phyloP scores from a whole-genome alignment of 1,284 basidiomycete species.

The Coniferiporia weirii region DNA sequence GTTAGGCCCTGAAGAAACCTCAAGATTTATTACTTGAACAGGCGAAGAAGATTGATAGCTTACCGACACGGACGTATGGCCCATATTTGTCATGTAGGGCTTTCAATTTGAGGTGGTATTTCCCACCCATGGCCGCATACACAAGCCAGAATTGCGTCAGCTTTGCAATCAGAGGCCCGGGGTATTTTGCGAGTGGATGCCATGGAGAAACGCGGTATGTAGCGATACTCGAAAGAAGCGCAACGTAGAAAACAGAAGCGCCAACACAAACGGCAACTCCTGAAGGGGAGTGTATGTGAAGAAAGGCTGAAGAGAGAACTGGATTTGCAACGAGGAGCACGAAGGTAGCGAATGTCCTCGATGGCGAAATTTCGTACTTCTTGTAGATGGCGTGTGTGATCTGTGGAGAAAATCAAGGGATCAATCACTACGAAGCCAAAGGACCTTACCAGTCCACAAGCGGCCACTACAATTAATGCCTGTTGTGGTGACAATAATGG shows the following conservation, averaged over 20 bases:
- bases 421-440: no score
- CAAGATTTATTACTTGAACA: not conserved
- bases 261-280: not conserved
- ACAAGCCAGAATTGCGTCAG: slow-evolving; percentile 17
- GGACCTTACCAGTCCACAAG: no score
- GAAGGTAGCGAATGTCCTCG: not conserved
- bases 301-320: not conserved
- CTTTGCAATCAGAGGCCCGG: slow-evolving; percentile 21
- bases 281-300: not conserved
- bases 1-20: not conserved
- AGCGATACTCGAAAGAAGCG: not conserved
- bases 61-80: slow-evolving; percentile 23
- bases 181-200: slow-evolving; percentile 23
- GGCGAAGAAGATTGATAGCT: not conserved
- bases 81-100: slow-evolving; percentile 20
- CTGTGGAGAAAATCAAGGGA: not conserved
- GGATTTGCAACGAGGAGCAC: not conserved
- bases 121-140: slow-evolving; percentile 4
- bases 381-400: not conserved
- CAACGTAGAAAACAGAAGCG: slow-evolving; percentile 2
- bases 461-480: no score
- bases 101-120: slow-evolving; percentile 17
- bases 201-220: slow-evolving; percentile 24
- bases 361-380: not conserved
- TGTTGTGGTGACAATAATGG: no score